Evolutionary conservation across 805 yeast genomes (phyloP).

Genomic region (Wickerhamiella dianesei): DNA sequence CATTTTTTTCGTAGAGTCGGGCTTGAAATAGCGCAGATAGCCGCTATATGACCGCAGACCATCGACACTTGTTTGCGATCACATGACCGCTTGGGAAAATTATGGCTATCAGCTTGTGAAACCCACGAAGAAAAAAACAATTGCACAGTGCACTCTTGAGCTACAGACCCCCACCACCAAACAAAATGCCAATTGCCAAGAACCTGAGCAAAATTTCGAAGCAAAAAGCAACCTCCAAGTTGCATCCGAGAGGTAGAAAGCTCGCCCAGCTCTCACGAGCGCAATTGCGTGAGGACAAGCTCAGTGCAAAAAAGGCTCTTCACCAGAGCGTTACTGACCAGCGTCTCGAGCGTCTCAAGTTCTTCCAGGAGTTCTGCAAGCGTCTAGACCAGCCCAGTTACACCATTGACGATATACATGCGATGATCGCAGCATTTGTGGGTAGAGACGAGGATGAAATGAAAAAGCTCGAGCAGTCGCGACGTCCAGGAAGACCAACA

Average conservation of each 20-base stretch:
- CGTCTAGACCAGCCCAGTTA: constrained; percentile 27
- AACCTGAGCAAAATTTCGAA: constrained; percentile 53
- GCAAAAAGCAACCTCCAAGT: constrained; percentile 37
- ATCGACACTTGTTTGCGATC: too few species aligned
- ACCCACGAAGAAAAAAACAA: background rate
- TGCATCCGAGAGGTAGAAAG: constrained; percentile 80
- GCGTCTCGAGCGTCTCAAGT: constrained; percentile 14
- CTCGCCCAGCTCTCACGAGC: constrained; percentile 75
- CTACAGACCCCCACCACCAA: background rate
- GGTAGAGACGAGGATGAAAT: constrained; percentile 66
- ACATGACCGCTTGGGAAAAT: background rate
- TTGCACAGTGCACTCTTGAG: too few species aligned
- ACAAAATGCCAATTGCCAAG: constrained; percentile 55
- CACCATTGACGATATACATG: constrained; percentile 43
- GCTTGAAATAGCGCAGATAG: too few species aligned
- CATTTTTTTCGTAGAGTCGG: background rate
- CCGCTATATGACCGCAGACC: too few species aligned
- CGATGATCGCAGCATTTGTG: constrained; percentile 45
- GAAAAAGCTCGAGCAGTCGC: constrained; percentile 39
- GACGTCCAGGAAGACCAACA: constrained; percentile 85
- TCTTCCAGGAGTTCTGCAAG: constrained; percentile 8
- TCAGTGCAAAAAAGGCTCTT: constrained; percentile 44
- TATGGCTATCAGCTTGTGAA: too few species aligned
- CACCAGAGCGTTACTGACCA: constrained; percentile 36
- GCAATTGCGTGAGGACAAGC: constrained; percentile 65